These are phyloP conservation scores for Cryphonectria parasitica DNA, from an alignment of 2,329 filamentous ascomycete species.

Conservation along the genomic window DNA sequence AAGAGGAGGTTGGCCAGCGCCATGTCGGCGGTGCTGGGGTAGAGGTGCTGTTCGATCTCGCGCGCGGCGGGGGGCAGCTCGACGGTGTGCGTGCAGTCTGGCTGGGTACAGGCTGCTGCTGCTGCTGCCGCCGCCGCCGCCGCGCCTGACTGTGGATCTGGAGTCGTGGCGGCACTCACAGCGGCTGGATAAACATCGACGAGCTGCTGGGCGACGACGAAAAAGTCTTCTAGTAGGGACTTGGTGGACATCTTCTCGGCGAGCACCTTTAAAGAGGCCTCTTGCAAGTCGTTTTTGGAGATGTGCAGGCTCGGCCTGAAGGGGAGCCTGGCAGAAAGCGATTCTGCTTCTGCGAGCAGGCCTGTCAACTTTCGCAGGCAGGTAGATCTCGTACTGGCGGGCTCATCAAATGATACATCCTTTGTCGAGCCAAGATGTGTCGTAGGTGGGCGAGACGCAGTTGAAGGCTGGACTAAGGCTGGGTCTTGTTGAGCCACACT, in stretches of 20 bases:
- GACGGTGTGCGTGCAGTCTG: conserved; percentile 41
- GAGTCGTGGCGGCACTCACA: conserved; percentile 32
- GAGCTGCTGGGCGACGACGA: conserved; percentile 41
- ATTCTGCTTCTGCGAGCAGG: conserved; percentile 35
- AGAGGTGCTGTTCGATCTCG: conserved; percentile 27
- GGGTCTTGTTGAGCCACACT: neutral
- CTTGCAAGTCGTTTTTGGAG: conserved; percentile 33
- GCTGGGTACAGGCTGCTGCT: conserved; percentile 35
- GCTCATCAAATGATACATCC: conserved; percentile 21
- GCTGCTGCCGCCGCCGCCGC: neutral
- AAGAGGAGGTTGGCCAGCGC: conserved; percentile 43
- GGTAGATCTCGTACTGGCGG: conserved; percentile 4
- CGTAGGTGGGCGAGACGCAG: neutral
- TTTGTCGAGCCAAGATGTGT: neutral
- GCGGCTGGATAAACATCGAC: conserved; percentile 41
- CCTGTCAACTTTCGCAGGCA: conserved; percentile 33
- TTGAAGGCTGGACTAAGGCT: neutral
- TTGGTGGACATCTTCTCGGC: conserved; percentile 35
- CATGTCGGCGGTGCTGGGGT: conserved; percentile 34
- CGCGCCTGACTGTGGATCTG: conserved; percentile 12
- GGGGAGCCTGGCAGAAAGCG: conserved; percentile 33
- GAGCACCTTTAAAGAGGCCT: conserved; percentile 33
- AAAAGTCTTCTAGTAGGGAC: conserved; percentile 40
- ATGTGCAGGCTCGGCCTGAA: conserved; percentile 33
- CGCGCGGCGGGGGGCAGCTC: conserved; percentile 30